These are phyloP conservation scores for Platismatia glauca DNA, from an alignment of 495 filamentous ascomycete species.

Conservation along the genomic window DNA sequence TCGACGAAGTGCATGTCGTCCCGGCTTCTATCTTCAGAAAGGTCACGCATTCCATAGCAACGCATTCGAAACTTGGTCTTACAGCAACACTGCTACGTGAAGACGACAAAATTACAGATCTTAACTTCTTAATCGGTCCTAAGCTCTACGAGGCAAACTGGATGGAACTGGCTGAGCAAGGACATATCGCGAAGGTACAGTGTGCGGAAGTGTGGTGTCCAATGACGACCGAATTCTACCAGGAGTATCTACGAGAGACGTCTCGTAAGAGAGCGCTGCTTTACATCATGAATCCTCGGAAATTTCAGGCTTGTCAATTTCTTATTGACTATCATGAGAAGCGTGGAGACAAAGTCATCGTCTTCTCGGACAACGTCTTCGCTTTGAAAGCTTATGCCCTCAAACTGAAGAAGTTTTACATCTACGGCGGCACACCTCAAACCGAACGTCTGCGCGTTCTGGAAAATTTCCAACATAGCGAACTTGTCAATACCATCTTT, in stretches of 20 bases:
- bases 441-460: constrained; percentile 81
- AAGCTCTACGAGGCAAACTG: constrained; percentile 98
- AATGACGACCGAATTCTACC: constrained; percentile 97
- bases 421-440: constrained; percentile 84
- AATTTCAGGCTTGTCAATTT: constrained; percentile 95
- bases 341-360: constrained; percentile 95
- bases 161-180: constrained; percentile 96
- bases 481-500: constrained; percentile 89
- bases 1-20: constrained; percentile 98
- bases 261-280: constrained; percentile 62
- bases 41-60: constrained; percentile 82
- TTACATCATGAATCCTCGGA: constrained; percentile 95
- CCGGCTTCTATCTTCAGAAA: constrained; percentile 92
- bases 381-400: constrained; percentile 78
- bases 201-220: constrained; percentile 99
- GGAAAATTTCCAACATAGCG: constrained; percentile 95
- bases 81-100: constrained; percentile 92
- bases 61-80: constrained; percentile 92
- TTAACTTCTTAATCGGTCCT: constrained; percentile 96
- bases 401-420: constrained; percentile 80
- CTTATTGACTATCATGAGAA: constrained; percentile 96
- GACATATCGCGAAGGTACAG: constrained; percentile 94
- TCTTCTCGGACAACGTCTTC: constrained; percentile 98
- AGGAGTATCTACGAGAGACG: constrained; percentile 74
- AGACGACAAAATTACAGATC: constrained; percentile 94